Percentiles rank a stretch among this genome's conserved stretches.
phyloP scores from a whole-genome alignment of 345 rosid genomes.

The Lepidium aucheri region DNA sequence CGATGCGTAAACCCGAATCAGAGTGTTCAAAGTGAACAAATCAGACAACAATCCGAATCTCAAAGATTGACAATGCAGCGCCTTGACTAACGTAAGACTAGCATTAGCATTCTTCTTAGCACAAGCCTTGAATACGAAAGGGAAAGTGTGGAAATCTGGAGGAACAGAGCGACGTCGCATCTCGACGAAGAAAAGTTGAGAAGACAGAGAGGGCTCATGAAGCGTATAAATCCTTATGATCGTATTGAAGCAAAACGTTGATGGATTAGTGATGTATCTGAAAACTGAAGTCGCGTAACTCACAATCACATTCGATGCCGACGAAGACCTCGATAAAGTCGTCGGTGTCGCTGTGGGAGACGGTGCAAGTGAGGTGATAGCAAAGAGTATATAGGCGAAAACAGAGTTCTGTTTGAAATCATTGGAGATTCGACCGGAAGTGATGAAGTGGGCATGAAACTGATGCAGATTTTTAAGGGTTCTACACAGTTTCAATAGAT shows the following conservation, averaged over 20 bases:
- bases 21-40: slow-evolving; percentile 44
- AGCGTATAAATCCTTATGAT: slow-evolving; percentile 45
- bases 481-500: slow-evolving; percentile 23
- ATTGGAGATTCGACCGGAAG: slow-evolving; percentile 15
- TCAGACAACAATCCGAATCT: slow-evolving; percentile 48
- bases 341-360: not conserved
- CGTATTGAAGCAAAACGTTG: slow-evolving; percentile 50
- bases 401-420: not conserved
- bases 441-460: slow-evolving; percentile 17
- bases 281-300: slow-evolving; percentile 38
- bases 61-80: slow-evolving; percentile 47
- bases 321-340: not conserved
- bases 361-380: slow-evolving; percentile 29
- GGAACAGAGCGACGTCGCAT: slow-evolving; percentile 49
- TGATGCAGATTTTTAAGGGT: slow-evolving; percentile 25
- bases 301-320: slow-evolving; percentile 1
- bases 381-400: slow-evolving; percentile 34
- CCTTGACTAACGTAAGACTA: slow-evolving; percentile 16
- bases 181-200: slow-evolving; percentile 41
- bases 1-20: slow-evolving; percentile 30
- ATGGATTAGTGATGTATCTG: slow-evolving; percentile 36
- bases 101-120: slow-evolving; percentile 23
- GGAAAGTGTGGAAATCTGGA: slow-evolving; percentile 57
- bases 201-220: slow-evolving; percentile 40
- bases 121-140: slow-evolving; percentile 60